Evolutionary conservation across 1,139 yeast species (phyloP).

Genomic region (Hanseniaspora uvarum): DNA sequence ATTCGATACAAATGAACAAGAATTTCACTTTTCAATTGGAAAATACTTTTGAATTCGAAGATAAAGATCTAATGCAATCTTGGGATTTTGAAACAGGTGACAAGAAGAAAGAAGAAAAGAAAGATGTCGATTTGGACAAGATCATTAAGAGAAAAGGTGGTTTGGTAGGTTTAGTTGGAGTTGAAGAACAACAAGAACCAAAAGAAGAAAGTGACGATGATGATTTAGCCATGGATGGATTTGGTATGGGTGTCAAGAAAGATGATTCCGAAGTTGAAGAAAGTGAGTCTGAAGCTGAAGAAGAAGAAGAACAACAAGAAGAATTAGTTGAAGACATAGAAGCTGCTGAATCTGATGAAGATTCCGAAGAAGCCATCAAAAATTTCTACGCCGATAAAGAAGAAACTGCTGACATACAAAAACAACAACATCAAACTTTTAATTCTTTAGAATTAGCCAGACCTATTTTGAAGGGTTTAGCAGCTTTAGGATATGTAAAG

Average conservation of each 20-base stretch:
- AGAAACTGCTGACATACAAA: conserved; percentile 39
- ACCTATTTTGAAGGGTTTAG: conserved; percentile 75
- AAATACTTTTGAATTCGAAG: conserved; percentile 47
- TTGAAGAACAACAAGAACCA: conserved; percentile 33
- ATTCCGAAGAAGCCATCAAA: conserved; percentile 62
- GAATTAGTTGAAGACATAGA: conserved; percentile 31
- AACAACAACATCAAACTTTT: conserved; percentile 51
- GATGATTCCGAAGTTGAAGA: conserved; percentile 29
- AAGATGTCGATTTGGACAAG: conserved; percentile 76
- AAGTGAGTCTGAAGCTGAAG: conserved; percentile 28
- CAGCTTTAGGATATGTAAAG: conserved; percentile 64
- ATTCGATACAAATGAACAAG: conserved; percentile 32
- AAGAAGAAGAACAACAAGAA: conserved; percentile 26
- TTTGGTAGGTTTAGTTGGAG: conserved; percentile 45
- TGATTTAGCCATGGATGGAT: conserved; percentile 58
- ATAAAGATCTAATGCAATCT: conserved; percentile 46
- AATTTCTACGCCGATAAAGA: conserved; percentile 53
- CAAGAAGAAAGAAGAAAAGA: conserved; percentile 32
- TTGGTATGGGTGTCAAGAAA: conserved; percentile 52
- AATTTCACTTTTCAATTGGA: conserved; percentile 60
- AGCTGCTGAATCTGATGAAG: conserved; percentile 40
- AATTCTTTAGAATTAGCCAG: conserved; percentile 73
- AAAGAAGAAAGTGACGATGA: conserved; percentile 39
- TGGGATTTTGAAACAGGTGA: conserved; percentile 66
- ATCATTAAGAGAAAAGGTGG: conserved; percentile 79